phyloP scores from a whole-genome alignment of 1,284 basidiomycete species.

The Boletus nobilissimus region DNA sequence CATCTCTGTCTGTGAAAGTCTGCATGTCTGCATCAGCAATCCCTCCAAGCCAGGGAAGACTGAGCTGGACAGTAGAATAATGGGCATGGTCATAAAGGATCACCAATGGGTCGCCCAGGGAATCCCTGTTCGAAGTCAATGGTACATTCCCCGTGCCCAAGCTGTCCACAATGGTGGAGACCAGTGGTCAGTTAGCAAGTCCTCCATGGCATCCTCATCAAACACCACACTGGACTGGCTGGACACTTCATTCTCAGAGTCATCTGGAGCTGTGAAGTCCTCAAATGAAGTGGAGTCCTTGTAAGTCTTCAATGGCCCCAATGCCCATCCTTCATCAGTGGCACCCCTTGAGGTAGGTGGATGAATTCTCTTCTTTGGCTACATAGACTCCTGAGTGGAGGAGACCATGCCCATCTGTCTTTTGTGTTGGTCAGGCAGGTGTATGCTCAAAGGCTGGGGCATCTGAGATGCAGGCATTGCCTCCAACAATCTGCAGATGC shows the following conservation, averaged over 20 bases:
- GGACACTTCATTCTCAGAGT: too few relatives aligned
- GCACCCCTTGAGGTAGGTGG: too few relatives aligned
- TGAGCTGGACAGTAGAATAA: conserved; percentile 10
- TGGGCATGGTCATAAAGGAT: background rate
- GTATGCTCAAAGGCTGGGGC: background rate
- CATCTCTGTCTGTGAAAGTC: background rate
- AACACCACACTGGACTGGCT: background rate
- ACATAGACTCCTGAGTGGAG: background rate
- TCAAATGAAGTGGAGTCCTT: too few relatives aligned
- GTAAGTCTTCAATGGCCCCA: too few relatives aligned
- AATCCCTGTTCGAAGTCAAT: too few relatives aligned
- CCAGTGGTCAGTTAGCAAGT: rapidly evolving
- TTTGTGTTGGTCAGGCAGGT: background rate
- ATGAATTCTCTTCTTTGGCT: background rate
- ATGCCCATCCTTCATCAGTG: background rate
- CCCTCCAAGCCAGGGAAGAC: background rate
- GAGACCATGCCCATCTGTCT: rapidly evolving
- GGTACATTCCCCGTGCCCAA: background rate
- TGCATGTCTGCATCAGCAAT: background rate
- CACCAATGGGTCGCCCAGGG: background rate
- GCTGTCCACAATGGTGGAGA: background rate
- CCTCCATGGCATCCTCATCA: background rate
- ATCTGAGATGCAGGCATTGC: background rate
- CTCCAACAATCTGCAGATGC: too few relatives aligned
- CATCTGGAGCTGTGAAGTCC: background rate